Conservation (phyloP, 202 grass and related monocot species). For the Digitaria exilis region DNA sequence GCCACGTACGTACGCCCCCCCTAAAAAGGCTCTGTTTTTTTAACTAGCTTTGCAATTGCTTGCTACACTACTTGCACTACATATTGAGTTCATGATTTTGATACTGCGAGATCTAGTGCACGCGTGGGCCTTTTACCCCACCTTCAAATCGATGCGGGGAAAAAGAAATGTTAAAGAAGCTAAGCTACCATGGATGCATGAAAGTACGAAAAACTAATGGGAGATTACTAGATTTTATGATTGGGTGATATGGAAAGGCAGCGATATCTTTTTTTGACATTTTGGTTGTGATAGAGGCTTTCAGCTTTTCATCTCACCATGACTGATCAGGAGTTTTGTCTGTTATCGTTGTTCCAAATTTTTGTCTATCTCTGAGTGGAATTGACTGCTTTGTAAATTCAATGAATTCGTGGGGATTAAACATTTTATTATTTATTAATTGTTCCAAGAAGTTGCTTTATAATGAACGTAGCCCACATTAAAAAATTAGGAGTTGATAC, state of each 20-base stretch:
- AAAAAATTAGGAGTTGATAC: neutral
- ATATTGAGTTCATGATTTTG: neutral
- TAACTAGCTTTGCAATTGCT: slow-evolving; percentile 2
- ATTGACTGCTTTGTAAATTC: neutral
- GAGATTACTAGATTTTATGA: slow-evolving; percentile 46
- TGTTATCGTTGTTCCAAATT: neutral
- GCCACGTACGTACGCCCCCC: neutral
- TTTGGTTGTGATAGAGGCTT: neutral
- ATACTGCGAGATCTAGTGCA: neutral
- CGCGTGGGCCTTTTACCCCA: neutral
- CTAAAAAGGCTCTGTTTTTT: neutral
- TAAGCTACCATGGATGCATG: neutral
- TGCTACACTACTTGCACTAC: slow-evolving; percentile 8
- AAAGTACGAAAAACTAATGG: slow-evolving; percentile 16
- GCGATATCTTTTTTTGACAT: slow-evolving; percentile 8
- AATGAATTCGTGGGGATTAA: neutral
- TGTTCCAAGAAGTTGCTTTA: neutral
- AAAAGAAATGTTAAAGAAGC: neutral
- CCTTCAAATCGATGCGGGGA: neutral
- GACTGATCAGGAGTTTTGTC: neutral
- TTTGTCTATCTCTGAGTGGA: neutral
- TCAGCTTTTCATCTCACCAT: neutral
- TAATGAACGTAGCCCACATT: neutral
- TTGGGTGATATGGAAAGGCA: slow-evolving; percentile 42
- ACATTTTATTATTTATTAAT: neutral